Conservation (phyloP, 495 filamentous ascomycete genomes). For the Penicillium longicatenatum region DNA sequence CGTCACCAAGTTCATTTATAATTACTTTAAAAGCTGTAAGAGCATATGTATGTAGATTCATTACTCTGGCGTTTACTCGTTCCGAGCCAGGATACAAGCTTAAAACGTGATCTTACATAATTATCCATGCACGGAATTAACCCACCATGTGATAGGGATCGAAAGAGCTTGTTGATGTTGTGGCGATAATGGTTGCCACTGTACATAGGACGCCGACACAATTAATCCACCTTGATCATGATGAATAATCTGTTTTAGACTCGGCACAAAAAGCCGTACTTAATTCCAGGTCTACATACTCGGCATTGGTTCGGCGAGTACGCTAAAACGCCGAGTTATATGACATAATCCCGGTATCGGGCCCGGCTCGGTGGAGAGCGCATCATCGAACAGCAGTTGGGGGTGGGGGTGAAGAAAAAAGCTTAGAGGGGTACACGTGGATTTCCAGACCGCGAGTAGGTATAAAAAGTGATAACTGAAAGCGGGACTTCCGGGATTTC, state of each 20-base stretch:
- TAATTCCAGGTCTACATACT: background rate
- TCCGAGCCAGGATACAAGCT: too few species aligned
- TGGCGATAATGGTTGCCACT: too few species aligned
- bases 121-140: too few species aligned
- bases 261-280: background rate
- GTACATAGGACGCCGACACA: too few species aligned
- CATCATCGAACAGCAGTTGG: conserved; percentile 17
- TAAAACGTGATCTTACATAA: too few species aligned
- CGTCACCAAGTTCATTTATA: conserved; percentile 99
- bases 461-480: background rate
- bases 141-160: too few species aligned
- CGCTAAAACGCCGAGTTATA: conserved; percentile 14
- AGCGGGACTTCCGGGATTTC: background rate
- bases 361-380: conserved; percentile 13
- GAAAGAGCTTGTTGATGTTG: too few species aligned
- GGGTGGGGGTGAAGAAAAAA: conserved; percentile 9
- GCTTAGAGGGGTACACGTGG: background rate
- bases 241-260: background rate
- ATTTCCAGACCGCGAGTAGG: background rate
- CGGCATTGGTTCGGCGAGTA: conserved; percentile 3
- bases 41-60: too few species aligned
- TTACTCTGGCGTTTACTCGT: too few species aligned
- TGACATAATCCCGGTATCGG: conserved; percentile 29
- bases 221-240: too few species aligned
- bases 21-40: too few species aligned